Percentiles rank a stretch among this genome's conserved stretches.
Evolutionary conservation across 768 basidiomycete genomes (phyloP).

Genomic region (Glaciozyma martinii): DNA sequence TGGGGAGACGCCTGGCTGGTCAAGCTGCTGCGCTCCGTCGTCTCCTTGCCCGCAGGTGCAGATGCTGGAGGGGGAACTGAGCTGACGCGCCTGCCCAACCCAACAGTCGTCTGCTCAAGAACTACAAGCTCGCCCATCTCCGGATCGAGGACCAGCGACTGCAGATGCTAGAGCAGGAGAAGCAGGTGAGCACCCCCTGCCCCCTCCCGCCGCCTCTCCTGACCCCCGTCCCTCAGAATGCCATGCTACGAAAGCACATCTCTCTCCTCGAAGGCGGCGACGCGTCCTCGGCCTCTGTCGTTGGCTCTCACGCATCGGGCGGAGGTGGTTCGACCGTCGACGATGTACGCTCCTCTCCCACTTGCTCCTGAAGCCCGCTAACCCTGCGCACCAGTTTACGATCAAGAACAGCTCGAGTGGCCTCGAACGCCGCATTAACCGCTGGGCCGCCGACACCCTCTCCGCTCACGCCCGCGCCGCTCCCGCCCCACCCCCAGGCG

Average conservation of each 20-base stretch:
- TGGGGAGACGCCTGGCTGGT: too few relatives aligned
- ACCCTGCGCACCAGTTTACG: constrained; percentile 59
- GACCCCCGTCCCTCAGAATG: constrained; percentile 50
- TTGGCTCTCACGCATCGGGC: constrained; percentile 23
- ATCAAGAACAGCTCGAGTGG: constrained; percentile 81
- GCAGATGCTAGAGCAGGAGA: constrained; percentile 30
- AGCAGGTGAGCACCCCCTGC: constrained; percentile 12
- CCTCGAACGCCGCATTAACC: constrained; percentile 71
- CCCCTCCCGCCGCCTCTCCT: not conserved
- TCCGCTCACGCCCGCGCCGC: constrained; percentile 49
- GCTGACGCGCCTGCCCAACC: not conserved
- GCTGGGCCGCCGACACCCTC: constrained; percentile 73
- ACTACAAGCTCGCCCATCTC: constrained; percentile 28
- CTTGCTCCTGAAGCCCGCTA: constrained; percentile 37
- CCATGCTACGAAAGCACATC: constrained; percentile 60
- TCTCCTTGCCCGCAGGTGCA: not conserved
- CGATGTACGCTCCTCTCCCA: constrained; percentile 10
- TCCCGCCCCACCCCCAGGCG: constrained; percentile 52
- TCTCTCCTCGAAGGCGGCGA: constrained; percentile 61
- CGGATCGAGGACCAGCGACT: constrained; percentile 18
- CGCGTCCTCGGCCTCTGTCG: constrained; percentile 26
- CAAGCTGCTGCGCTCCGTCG: not conserved
- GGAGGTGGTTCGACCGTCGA: constrained; percentile 27
- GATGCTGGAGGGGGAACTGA: not conserved
- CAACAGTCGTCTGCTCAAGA: constrained; percentile 27